Percentiles rank a stretch among this genome's conserved stretches.
Evolutionary conservation across 371 early-diverging fungal species (phyloP).

Genomic region (Mortierella polycephala): DNA sequence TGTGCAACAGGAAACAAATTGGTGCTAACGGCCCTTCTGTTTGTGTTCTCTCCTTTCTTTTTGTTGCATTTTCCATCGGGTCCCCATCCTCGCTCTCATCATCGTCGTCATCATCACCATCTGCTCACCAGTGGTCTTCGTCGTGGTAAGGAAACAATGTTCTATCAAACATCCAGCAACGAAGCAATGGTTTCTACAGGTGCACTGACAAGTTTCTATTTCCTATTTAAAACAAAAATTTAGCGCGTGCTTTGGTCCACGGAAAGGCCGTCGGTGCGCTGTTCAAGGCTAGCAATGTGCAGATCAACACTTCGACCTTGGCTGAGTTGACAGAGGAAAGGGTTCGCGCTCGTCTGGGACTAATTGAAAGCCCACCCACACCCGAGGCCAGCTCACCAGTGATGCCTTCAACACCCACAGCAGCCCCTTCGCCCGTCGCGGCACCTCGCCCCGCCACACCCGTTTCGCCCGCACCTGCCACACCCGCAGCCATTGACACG

Average conservation of each 20-base stretch:
- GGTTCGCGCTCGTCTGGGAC: conserved; percentile 55
- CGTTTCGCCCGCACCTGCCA: conserved; percentile 41
- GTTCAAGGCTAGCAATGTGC: conserved; percentile 65
- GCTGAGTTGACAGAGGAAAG: conserved; percentile 54
- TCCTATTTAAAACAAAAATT: background rate
- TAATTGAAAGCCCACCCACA: conserved; percentile 44
- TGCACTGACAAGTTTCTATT: background rate
- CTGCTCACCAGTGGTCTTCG: conserved; percentile 27
- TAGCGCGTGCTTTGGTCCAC: conserved; percentile 80
- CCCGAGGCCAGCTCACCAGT: conserved; percentile 47
- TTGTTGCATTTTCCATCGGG: no score
- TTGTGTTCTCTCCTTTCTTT: no score
- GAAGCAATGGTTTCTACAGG: background rate
- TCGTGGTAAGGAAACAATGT: conserved; percentile 29
- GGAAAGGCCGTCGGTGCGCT: conserved; percentile 71
- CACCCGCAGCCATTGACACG: conserved; percentile 23
- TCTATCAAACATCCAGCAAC: background rate
- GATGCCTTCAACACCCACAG: conserved; percentile 42
- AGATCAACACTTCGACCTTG: conserved; percentile 62
- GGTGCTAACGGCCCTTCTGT: no score
- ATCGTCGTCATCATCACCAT: background rate
- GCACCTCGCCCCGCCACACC: conserved; percentile 52
- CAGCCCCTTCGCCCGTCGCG: conserved; percentile 24
- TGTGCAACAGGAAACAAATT: background rate
- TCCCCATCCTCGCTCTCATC: background rate